Base-by-base conservation (phyloP, 2,329 filamentous ascomycete genomes). In the Zasmidium cellare region DNA sequence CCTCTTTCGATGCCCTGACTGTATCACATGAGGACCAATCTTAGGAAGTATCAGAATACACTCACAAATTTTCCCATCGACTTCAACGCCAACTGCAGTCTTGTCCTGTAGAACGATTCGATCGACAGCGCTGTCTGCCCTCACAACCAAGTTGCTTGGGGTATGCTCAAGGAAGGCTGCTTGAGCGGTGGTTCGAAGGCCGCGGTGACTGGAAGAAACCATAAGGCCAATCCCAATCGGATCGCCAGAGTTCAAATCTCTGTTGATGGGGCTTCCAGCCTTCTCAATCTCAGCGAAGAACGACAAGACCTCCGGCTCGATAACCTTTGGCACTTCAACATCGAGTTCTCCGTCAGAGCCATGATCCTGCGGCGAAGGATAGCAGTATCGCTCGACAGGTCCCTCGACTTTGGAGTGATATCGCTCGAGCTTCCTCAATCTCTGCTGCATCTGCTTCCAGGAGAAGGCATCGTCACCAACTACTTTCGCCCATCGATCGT, bases 191-290 rank as follows among this genome's bases (percentile, higher is more conserved):
- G 82, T 86, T 0, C 77, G 78, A 18, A 83, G 74, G 9, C 82
- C 83, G 3, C 77, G 72, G 23, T 75, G 66, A n/a, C 79, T 74
- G 11, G 82, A 83, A 48, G 78, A 80, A 59, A 82, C 79, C n/a
- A 77, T 66, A 45, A 80, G 69, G 1, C 77, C 77, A 71, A 86
- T 78, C 2, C 85, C 85, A 25, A 86, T 74, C 0, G 82, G 83
- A 63, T 86, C 78, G 0, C 84, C 84, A 9, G 79, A 81, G 60
- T 86, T 86, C 45, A 83, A 76, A 61, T 86, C 84, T 0, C 75
- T 74, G 59, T 85, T 86, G 18, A 79, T 61, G 0, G 77, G 72
- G 31, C 79, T 74, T 0, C 83, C 83, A 22, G 76, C 75, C 35
- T 81, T 67, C 57, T 81, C 75, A 44, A 62, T 61, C 12, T 65